phyloP scores from a whole-genome alignment of 2,329 filamentous ascomycete genomes.

The Periconia digitata region DNA sequence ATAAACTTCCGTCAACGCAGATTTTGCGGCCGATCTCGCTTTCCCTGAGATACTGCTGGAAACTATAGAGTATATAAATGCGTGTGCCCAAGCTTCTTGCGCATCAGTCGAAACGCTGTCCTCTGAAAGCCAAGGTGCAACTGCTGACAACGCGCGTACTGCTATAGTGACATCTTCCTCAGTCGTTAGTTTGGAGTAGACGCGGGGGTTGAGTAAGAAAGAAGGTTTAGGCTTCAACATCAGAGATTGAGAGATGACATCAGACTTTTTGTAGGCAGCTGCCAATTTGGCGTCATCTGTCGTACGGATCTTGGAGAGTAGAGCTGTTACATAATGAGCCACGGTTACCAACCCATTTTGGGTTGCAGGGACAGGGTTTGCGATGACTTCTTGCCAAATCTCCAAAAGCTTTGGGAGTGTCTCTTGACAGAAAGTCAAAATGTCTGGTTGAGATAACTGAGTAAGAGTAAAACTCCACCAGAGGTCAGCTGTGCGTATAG shows the following conservation, averaged over 20 bases:
- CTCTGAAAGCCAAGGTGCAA: constrained; percentile 58
- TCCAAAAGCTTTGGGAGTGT: constrained; percentile 62
- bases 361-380: constrained; percentile 75
- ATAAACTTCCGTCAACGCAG: constrained; percentile 67
- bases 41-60: constrained; percentile 62
- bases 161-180: constrained; percentile 82
- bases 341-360: constrained; percentile 82
- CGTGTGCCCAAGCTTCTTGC: constrained; percentile 77
- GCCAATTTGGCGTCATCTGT: constrained; percentile 59
- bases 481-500: constrained; percentile 71
- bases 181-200: constrained; percentile 76
- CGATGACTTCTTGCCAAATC: constrained; percentile 73
- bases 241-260: constrained; percentile 67
- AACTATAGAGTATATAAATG: constrained; percentile 76
- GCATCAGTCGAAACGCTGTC: constrained; percentile 48
- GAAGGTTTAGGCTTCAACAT: constrained; percentile 78
- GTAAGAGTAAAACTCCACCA: constrained; percentile 61
- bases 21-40: constrained; percentile 64
- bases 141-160: constrained; percentile 66
- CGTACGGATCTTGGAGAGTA: constrained; percentile 59
- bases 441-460: constrained; percentile 52
- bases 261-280: constrained; percentile 61
- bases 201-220: constrained; percentile 79
- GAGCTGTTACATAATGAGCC: constrained; percentile 71
- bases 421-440: constrained; percentile 51